Conservation (phyloP, 371 early-diverging fungal species). For the Mucor circinelloides region DNA sequence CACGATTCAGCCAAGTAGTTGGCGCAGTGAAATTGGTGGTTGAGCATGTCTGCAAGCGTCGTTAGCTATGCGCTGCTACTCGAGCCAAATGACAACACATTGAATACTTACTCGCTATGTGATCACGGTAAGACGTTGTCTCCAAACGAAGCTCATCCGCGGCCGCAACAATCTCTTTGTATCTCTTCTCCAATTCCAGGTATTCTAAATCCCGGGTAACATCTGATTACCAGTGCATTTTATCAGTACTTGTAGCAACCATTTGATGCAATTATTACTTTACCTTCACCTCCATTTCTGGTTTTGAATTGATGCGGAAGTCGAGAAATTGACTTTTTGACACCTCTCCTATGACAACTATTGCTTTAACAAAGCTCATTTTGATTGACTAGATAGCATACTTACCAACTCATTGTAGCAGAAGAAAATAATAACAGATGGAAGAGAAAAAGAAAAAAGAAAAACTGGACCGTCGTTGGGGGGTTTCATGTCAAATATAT, state of each 20-base stretch:
- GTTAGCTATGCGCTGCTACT: neutral
- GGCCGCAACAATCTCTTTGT: constrained; percentile 6
- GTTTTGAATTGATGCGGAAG: constrained; percentile 30
- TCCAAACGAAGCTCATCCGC: constrained; percentile 10
- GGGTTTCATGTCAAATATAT: neutral
- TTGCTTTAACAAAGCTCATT: neutral
- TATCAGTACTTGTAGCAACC: neutral
- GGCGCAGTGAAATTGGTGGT: constrained; percentile 64
- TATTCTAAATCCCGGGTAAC: constrained; percentile 14
- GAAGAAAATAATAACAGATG: neutral
- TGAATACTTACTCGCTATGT: constrained; percentile 11
- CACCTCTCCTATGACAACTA: constrained; percentile 28
- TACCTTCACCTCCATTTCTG: constrained; percentile 25
- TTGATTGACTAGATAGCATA: neutral
- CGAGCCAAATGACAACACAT: neutral
- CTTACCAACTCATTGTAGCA: neutral
- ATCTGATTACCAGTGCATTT: neutral
- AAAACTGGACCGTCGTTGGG: neutral
- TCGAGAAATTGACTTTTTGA: constrained; percentile 28
- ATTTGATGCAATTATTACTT: neutral
- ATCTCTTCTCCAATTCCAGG: constrained; percentile 4
- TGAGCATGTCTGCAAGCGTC: constrained; percentile 52
- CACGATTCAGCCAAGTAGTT: constrained; percentile 58
- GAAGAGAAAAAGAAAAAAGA: constrained; percentile 4
- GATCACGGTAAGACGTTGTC: constrained; percentile 9